phyloP scores from a whole-genome alignment of 2,329 filamentous ascomycete species.

The Diplodia corticola region DNA sequence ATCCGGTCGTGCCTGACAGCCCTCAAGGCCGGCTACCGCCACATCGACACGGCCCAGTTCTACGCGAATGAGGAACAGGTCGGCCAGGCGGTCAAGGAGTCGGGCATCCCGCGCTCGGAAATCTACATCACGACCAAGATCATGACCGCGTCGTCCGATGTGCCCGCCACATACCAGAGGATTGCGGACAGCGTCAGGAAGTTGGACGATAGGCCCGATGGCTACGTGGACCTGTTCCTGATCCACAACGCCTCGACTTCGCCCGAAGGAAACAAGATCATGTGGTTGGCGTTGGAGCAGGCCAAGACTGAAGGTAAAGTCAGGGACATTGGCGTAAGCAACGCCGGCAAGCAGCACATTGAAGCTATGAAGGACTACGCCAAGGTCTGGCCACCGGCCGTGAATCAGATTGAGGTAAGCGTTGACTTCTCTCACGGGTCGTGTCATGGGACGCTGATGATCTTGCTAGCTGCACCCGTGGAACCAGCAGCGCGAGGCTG shows the following conservation, averaged over 20 bases:
- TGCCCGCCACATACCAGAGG: slow-evolving; percentile 61
- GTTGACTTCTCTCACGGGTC: too few relatives aligned
- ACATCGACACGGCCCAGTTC: slow-evolving; percentile 68
- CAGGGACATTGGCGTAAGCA: slow-evolving; percentile 70
- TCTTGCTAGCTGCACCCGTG: slow-evolving; percentile 65
- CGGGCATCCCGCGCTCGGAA: slow-evolving; percentile 57
- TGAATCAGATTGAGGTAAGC: slow-evolving; percentile 70
- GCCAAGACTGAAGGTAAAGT: slow-evolving; percentile 60
- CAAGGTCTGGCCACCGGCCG: slow-evolving; percentile 67
- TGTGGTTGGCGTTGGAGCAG: slow-evolving; percentile 68
- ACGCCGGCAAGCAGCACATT: slow-evolving; percentile 67
- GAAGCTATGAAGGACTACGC: slow-evolving; percentile 68
- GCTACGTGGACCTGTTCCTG: slow-evolving; percentile 71
- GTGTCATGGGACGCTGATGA: not conserved
- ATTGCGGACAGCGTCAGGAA: slow-evolving; percentile 63
- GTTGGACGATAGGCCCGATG: slow-evolving; percentile 53
- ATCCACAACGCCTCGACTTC: slow-evolving; percentile 66
- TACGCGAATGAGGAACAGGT: slow-evolving; percentile 71
- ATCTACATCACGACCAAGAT: slow-evolving; percentile 74
- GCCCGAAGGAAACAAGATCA: slow-evolving; percentile 55
- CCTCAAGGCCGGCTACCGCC: slow-evolving; percentile 59
- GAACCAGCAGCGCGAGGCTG: slow-evolving; percentile 64
- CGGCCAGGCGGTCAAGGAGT: slow-evolving; percentile 61
- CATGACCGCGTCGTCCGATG: slow-evolving; percentile 53
- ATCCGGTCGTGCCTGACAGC: slow-evolving; percentile 60